These are phyloP conservation scores for Colletotrichum sp. DNA, from an alignment of 2,329 filamentous ascomycete genomes.

Conservation along the genomic window DNA sequence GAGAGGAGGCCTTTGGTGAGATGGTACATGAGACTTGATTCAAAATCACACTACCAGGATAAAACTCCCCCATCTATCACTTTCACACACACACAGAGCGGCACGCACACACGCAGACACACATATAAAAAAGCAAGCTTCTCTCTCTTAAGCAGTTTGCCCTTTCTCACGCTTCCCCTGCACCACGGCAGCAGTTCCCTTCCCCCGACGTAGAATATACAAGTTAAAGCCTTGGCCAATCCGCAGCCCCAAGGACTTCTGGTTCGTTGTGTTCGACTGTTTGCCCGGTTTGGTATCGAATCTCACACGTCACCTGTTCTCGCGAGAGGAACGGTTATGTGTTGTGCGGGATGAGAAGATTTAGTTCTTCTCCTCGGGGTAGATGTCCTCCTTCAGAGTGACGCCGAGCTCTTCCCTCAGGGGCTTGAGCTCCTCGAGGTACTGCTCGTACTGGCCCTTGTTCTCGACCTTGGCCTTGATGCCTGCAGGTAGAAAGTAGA, in stretches of 20 bases:
- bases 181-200: constrained; percentile 5
- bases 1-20: not conserved
- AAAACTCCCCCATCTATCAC: constrained; percentile 18
- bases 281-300: not conserved
- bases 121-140: not conserved
- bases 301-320: not conserved
- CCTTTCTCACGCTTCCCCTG: not conserved
- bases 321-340: not conserved
- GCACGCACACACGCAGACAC: not conserved
- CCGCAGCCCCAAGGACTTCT: constrained; percentile 5
- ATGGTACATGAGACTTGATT: constrained; percentile 20
- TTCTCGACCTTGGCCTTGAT: constrained; percentile 99
- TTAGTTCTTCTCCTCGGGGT: constrained; percentile 67
- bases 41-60: constrained; percentile 18
- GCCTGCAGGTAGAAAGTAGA: constrained; percentile 55
- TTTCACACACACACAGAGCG: not conserved
- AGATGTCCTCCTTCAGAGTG: constrained; percentile 89
- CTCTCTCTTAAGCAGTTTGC: constrained; percentile 6
- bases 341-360: not conserved
- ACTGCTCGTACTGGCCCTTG: constrained; percentile 95
- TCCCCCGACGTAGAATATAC: constrained; percentile 40
- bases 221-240: constrained; percentile 24
- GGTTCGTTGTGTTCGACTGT: not conserved
- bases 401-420: constrained; percentile 94
- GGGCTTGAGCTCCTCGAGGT: constrained; percentile 90